Base-by-base conservation (phyloP, 2,329 filamentous ascomycete genomes). In the Xylariaceae sp. region DNA sequence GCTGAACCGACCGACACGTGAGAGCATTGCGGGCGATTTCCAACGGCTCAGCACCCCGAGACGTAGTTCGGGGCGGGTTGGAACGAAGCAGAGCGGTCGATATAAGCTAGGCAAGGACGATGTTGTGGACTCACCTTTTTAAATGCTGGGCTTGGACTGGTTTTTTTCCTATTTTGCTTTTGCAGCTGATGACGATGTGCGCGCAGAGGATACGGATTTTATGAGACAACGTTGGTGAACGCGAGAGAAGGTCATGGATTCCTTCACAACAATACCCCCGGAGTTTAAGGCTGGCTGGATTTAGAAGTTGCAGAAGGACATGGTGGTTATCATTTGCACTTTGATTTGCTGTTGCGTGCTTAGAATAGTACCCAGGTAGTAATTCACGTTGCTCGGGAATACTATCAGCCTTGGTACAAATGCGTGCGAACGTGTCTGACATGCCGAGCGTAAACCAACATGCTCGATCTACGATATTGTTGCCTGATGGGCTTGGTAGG, bases 1-100 rank as follows among this genome's bases (percentile, higher is more conserved):
- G 51, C 81, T 99, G 66, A 90, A 90, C 77, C 86, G 86, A 65
- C 91, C 93, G 1, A 97, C 94, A 1, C 79, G 94, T 36, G 91
- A 99, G 76, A 97, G 91, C 70, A 97, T 99, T 69, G 89, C 89
- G 14, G 78, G 82, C 34, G 71, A 85, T 61, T 71, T 79, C 42
- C 68, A 71, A 47, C 73, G 71, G 57, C 75, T 73, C 42, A 77
- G 75, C 65, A 77, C 73, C 56, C 79, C 67, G 50, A 71, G 79
- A 38, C 73, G 77, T 56, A 77, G 75, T 57, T 74, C 75, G 2
- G 76, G 76, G 5, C 72, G 81, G 2, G 75, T 86, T 44, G 75
- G 77, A 1, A 81, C 73, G 1, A 72, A 71, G 38, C 72, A 77
- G 18, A 84, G 81, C 56, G 79, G 82, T 1, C 77, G 85, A 18